Evolutionary conservation across 306 rosid genomes (phyloP), one percentile per base, ranked within the genome.

Genomic region (Mimosa bimucronata): DNA sequence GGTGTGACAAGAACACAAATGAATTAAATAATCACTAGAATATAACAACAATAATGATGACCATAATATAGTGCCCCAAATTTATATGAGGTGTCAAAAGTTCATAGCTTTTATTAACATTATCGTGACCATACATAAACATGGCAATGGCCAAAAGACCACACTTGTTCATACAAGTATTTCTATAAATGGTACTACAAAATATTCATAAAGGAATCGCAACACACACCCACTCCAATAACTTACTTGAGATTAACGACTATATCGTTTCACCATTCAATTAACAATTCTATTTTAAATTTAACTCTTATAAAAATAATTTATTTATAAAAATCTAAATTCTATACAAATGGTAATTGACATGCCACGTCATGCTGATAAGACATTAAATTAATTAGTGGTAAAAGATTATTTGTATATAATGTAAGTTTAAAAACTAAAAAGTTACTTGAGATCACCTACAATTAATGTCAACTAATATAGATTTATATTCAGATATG

Each of bases 21-120:
- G 15, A 66, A 66, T 60, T 66, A 66, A 66, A 66, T 66, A 66
- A 66, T 37, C 28, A 65, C 11, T 44, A 44, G 16, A 44, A 44
- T 44, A 44, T 44, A 9, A 44, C 14, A 30, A 31, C 2, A 66
- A 66, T 2, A 44, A 11, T 44, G 9, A 45, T 45, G 50, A 11
- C 4, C 14, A 45, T 45, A 45, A 45, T 45, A 45, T 6, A 66
- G 37, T 30, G 9, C 15, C 40, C 28, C 25, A 37, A 19, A 34
- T 34, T 19, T 34, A 18, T 9, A 7, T 37, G 46, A 44, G 73
- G 34, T 41, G 31, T 68, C 53, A 21, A 68, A 41, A 41, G 21
- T 21, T 68, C 6, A 21, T n/a, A 1, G 13, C 62, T 19, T 19
- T 50, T n/a, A 53, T 53, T 53, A 53, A 53, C 26, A 50, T 50